Evolutionary conservation across 495 filamentous ascomycete genomes (phyloP).

Genomic region (Aspergillus egyptiacus): DNA sequence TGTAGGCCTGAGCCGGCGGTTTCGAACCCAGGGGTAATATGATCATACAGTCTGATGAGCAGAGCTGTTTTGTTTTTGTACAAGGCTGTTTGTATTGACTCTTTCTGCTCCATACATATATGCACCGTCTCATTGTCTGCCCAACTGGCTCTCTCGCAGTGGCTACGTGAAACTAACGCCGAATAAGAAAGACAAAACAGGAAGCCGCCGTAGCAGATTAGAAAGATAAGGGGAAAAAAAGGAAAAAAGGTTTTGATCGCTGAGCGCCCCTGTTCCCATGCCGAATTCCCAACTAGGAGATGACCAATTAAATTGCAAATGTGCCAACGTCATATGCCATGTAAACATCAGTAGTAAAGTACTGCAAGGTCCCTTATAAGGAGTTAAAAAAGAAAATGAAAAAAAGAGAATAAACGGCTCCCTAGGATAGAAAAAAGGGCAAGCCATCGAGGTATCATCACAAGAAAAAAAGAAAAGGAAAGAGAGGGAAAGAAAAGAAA

Average conservation of each 20-base stretch:
- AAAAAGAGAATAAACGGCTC: neutral
- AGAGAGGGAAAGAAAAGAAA: too few species aligned
- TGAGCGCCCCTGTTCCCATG: slow-evolving; percentile 10
- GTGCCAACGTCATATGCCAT: slow-evolving; percentile 11
- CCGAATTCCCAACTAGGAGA: slow-evolving; percentile 9
- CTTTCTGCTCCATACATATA: too few species aligned
- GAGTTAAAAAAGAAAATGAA: slow-evolving; percentile 8
- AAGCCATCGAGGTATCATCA: slow-evolving; percentile 6
- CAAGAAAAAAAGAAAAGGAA: slow-evolving; percentile 6
- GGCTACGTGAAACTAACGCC: neutral
- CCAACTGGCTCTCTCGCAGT: neutral
- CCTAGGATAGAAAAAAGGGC: neutral
- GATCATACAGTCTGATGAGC: too few species aligned
- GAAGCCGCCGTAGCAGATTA: slow-evolving; percentile 10
- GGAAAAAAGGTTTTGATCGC: slow-evolving; percentile 6
- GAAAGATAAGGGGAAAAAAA: slow-evolving; percentile 11
- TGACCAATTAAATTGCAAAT: slow-evolving; percentile 11
- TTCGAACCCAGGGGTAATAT: too few species aligned
- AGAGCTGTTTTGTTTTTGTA: too few species aligned
- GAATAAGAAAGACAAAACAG: slow-evolving; percentile 4
- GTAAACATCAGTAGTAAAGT: slow-evolving; percentile 8
- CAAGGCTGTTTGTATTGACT: too few species aligned
- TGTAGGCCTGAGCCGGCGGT: too few species aligned
- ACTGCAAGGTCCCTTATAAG: neutral
- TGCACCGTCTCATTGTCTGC: neutral